A percentile compares a stretch with the other conserved stretches of the same genome.
These are phyloP conservation scores for Gracilaria vermiculophylla DNA, from an alignment of 23 red algal species.

Conservation along the genomic window DNA sequence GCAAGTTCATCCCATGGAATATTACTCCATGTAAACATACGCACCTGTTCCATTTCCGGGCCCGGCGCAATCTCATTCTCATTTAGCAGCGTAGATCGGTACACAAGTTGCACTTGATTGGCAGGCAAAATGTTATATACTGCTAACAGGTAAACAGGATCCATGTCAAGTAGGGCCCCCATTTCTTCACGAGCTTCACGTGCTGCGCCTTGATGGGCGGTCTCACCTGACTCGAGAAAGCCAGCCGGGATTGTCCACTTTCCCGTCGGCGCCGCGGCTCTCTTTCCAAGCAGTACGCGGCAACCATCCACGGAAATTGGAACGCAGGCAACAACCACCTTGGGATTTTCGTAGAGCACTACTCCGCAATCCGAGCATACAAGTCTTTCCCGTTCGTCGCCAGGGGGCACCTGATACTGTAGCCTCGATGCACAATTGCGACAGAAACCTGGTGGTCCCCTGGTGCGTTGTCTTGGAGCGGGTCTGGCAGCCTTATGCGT, in stretches of 20 bases:
- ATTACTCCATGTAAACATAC: conserved; percentile 61
- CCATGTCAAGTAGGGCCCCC: conserved; percentile 42
- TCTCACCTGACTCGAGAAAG: conserved; percentile 74
- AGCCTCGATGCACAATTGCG: conserved; percentile 36
- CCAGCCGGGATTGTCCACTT: conserved; percentile 77
- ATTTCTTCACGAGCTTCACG: conserved; percentile 77
- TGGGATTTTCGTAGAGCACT: conserved; percentile 78
- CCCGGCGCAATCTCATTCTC: conserved; percentile 31
- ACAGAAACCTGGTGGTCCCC: conserved; percentile 32
- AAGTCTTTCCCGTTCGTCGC: conserved; percentile 44
- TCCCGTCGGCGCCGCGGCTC: conserved; percentile 51
- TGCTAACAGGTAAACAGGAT: conserved; percentile 34
- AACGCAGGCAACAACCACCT: conserved; percentile 56
- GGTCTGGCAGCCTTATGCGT: neutral
- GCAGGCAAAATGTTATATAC: conserved; percentile 81
- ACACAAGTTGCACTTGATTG: conserved; percentile 71
- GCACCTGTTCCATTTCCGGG: conserved; percentile 55
- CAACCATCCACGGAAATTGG: conserved; percentile 24
- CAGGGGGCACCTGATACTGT: conserved; percentile 21
- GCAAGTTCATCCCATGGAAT: conserved; percentile 77
- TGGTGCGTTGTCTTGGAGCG: neutral
- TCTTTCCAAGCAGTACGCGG: conserved; percentile 63
- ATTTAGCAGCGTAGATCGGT: conserved; percentile 43
- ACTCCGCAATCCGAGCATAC: conserved; percentile 63
- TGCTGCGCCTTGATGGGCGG: conserved; percentile 34